These are phyloP conservation scores for Pseudotsuga menziesii DNA, from an alignment of 75 land plant genomes.

Conservation along the genomic window DNA sequence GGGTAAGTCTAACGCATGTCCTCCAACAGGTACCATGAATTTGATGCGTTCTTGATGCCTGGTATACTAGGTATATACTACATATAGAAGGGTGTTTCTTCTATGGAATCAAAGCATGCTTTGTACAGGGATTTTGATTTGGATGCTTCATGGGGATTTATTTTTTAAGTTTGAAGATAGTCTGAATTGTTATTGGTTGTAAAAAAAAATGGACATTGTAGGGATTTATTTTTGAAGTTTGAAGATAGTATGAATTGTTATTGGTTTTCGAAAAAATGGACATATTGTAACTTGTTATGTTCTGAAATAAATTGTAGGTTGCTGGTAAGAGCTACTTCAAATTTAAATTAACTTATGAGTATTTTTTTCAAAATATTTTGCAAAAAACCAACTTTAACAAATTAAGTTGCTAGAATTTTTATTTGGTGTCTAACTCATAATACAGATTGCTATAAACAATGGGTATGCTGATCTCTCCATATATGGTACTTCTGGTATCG, in stretches of 20 bases:
- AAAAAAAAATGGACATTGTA: too few relatives aligned
- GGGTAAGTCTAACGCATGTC: slow-evolving; percentile 27
- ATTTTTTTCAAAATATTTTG: background rate
- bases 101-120: background rate
- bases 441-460: slow-evolving; percentile 77
- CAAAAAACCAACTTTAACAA: slow-evolving; percentile 54
- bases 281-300: too few relatives aligned
- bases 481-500: too few relatives aligned
- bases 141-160: too few relatives aligned
- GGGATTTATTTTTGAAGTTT: background rate
- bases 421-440: slow-evolving; percentile 84
- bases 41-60: background rate
- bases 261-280: background rate
- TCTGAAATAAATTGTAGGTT: background rate
- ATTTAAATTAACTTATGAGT: background rate
- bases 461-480: slow-evolving; percentile 44
- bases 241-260: background rate
- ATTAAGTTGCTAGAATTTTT: slow-evolving; percentile 58
- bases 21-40: background rate
- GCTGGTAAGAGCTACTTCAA: background rate
- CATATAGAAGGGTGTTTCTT: background rate
- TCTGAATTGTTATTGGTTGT: background rate
- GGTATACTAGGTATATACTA: background rate
- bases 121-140: background rate
- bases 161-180: background rate